A percentile compares a stretch with the other conserved stretches of the same genome.
Evolutionary conservation across 176 grass and related monocot species (phyloP).

Genomic region (Oryza australiensis): DNA sequence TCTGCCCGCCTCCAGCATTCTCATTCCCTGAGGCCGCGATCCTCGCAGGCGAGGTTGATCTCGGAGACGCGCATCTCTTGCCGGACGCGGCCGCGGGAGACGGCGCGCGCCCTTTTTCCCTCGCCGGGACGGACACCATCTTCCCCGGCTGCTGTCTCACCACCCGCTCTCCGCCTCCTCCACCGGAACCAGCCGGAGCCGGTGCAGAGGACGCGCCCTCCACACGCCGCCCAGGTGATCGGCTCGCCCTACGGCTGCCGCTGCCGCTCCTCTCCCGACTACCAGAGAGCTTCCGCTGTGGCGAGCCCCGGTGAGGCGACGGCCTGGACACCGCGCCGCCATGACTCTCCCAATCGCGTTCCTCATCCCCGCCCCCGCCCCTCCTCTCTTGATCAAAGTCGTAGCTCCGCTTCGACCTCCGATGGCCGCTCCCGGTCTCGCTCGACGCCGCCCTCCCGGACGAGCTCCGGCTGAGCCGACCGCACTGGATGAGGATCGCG

Average conservation of each 20-base stretch:
- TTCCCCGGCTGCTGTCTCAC: slow-evolving; percentile 61
- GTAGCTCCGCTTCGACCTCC: slow-evolving; percentile 82
- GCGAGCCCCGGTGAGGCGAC: slow-evolving; percentile 66
- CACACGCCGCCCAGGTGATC: slow-evolving; percentile 59
- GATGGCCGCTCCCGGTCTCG: slow-evolving; percentile 38
- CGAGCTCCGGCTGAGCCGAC: slow-evolving; percentile 82
- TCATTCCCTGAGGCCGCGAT: slow-evolving; percentile 43
- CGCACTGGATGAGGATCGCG: slow-evolving; percentile 88
- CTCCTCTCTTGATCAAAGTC: slow-evolving; percentile 77
- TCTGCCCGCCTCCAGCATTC: neutral
- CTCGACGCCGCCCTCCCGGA: slow-evolving; percentile 48
- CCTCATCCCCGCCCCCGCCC: slow-evolving; percentile 38
- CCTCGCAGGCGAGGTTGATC: slow-evolving; percentile 67
- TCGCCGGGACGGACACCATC: slow-evolving; percentile 85
- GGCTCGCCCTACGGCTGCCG: slow-evolving; percentile 59
- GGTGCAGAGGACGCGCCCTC: slow-evolving; percentile 32
- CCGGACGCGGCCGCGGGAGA: slow-evolving; percentile 34
- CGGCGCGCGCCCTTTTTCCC: slow-evolving; percentile 58
- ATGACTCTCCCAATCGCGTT: slow-evolving; percentile 49
- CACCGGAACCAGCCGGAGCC: neutral
- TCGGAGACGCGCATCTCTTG: slow-evolving; percentile 68
- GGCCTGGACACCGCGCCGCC: slow-evolving; percentile 43
- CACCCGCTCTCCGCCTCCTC: slow-evolving; percentile 16
- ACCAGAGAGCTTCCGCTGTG: slow-evolving; percentile 69
- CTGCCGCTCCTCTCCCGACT: slow-evolving; percentile 62